Percentiles rank a stretch among this genome's conserved stretches.
Conservation (phyloP, 2,329 filamentous ascomycete genomes). For the Fonsecaea pedrosoi region DNA sequence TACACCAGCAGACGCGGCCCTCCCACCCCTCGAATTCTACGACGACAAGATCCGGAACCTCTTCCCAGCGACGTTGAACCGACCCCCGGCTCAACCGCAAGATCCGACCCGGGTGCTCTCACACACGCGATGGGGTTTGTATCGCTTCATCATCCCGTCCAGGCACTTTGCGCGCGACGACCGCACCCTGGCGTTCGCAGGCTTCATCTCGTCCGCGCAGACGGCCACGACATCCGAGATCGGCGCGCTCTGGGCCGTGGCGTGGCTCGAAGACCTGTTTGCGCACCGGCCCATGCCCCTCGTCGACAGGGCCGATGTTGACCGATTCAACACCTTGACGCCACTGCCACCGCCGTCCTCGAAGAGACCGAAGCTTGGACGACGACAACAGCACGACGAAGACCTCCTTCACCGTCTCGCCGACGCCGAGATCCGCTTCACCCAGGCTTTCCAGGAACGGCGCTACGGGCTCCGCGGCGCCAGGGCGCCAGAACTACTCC, state of each 20-base stretch:
- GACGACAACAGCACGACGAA: too few species aligned
- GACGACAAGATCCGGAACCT: slow-evolving; percentile 11
- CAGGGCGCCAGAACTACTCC: slow-evolving; percentile 15
- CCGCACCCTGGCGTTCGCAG: slow-evolving; percentile 22
- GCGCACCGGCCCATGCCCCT: slow-evolving; percentile 2
- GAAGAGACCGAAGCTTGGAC: too few species aligned
- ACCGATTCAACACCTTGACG: not conserved
- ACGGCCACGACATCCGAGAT: slow-evolving; percentile 16
- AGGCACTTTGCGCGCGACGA: slow-evolving; percentile 8
- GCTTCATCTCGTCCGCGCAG: slow-evolving; percentile 20
- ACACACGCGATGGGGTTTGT: slow-evolving; percentile 12
- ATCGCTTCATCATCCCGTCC: slow-evolving; percentile 12
- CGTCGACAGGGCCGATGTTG: not conserved
- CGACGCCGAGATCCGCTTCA: slow-evolving; percentile 18
- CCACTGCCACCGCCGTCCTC: not conserved
- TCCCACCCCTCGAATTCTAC: slow-evolving; percentile 6
- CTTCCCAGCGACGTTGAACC: slow-evolving; percentile 9
- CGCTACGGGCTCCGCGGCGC: slow-evolving; percentile 21
- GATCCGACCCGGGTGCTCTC: not conserved
- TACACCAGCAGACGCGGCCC: not conserved
- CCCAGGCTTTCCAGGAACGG: slow-evolving; percentile 10
- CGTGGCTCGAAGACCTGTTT: slow-evolving; percentile 23
- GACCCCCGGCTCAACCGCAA: slow-evolving; percentile 5
- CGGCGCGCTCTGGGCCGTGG: slow-evolving; percentile 23
- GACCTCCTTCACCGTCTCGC: slow-evolving; percentile 1